phyloP scores from a whole-genome alignment of 805 yeast genomes.

The Starmera amethionina region DNA sequence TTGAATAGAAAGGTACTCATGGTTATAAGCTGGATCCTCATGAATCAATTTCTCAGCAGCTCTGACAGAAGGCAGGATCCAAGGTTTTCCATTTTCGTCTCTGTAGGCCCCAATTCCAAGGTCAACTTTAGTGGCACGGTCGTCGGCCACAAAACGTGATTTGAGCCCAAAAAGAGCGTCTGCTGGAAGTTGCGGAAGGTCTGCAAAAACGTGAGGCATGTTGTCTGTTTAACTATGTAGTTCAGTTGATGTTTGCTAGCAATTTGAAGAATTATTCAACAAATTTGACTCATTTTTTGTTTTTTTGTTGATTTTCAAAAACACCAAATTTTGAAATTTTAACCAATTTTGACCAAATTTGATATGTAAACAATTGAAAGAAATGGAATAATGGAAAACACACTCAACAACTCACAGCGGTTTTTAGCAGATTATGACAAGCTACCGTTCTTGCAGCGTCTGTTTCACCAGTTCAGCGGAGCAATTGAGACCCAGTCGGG shows the following conservation, averaged over 20 bases:
- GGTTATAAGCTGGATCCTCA: slow-evolving; percentile 54
- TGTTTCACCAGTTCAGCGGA: slow-evolving; percentile 11
- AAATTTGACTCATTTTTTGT: too few relatives aligned
- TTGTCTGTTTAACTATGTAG: neutral
- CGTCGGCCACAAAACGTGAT: slow-evolving; percentile 51
- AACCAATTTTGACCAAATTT: too few relatives aligned
- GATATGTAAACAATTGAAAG: too few relatives aligned
- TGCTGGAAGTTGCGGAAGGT: slow-evolving; percentile 60
- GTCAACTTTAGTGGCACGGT: slow-evolving; percentile 64
- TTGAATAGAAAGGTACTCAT: slow-evolving; percentile 79
- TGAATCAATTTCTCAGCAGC: slow-evolving; percentile 60
- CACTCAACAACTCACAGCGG: too few relatives aligned
- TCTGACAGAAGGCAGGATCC: slow-evolving; percentile 61
- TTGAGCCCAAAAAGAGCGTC: slow-evolving; percentile 83
- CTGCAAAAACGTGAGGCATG: slow-evolving; percentile 29
- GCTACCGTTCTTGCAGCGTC: neutral
- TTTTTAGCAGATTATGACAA: neutral
- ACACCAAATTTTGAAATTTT: too few relatives aligned
- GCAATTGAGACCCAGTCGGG: slow-evolving; percentile 17
- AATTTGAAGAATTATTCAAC: too few relatives aligned
- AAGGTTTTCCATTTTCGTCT: slow-evolving; percentile 59
- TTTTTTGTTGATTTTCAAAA: too few relatives aligned
- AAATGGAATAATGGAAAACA: too few relatives aligned
- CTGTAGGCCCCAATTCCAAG: slow-evolving; percentile 78
- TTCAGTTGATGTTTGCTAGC: too few relatives aligned